Evolutionary conservation across 163 green algal genomes (phyloP), one percentile per base, ranked within the genome.

Genomic region (Coccomyxa subellipsoidea): DNA sequence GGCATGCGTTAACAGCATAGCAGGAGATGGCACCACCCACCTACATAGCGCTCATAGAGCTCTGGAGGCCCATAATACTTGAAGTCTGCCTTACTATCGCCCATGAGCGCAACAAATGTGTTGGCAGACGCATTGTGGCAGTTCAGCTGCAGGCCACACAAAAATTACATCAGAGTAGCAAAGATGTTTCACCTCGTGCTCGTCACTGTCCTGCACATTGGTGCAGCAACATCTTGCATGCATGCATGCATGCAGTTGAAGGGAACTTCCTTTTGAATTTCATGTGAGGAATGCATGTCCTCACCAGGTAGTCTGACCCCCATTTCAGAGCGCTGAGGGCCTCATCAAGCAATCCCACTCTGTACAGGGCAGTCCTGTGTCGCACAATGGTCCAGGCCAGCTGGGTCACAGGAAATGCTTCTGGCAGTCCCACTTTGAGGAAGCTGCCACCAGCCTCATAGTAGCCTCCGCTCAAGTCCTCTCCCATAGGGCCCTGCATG

Each of bases 391-490:
- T 40, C 80, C 81, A 87, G 4, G 83, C 35, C 54, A 89, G 83
- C 35, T 81, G 36, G 21, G 80, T 84, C 32, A 81, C 29, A 27
- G 70, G 53, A 54, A 82, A 85, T 18, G 82, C 82, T 18, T 40
- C 37, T 10, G 47, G 69, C n/a, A 85, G 25, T 27, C 75, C 77
- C 34, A 90, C 32, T 79, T 90, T 89, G 35, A 90, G 69, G 39
- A 38, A 79, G 37, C 31, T 79, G 9, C 87, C 87, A 29, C 87
- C 87, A 0, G 72, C 75, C 83, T 90, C 87, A 40, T 86, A 90
- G 81, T 85, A 90, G 23, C 87, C 87, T 27, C 79, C 73, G 18
- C 34, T 81, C 80, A 90, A 69, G 76, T 90, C 83, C 76, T 90
- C 85, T n/a, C 85, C 85, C 15, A 75, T 77, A 15, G 84, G 78